Evolutionary conservation across 1,284 basidiomycete genomes (phyloP), one percentile per base, ranked within the genome.

Genomic region (Mrakiaceae sp.): DNA sequence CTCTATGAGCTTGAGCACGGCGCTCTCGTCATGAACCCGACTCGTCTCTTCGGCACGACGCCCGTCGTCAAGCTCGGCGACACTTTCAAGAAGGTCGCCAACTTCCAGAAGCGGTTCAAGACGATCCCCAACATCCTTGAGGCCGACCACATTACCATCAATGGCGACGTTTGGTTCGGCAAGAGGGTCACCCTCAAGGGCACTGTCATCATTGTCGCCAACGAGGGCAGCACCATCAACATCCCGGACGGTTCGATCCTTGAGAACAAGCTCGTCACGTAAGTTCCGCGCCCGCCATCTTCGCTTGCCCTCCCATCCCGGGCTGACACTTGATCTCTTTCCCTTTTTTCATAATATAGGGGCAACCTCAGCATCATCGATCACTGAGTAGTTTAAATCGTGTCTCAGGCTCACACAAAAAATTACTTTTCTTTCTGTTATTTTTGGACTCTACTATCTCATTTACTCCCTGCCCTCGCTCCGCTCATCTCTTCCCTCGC

Each of bases 61-160:
- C 95, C 96, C 40, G 95, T 98, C 65, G 91, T 99, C 81, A 98
- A 98, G 81, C 84, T 98, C 55, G 92, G 94, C 62, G 91, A 95
- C 75, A 70, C 74, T 63, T 78, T 81, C 73, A 80, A 82, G 75
- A 82, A 92, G 88, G 96, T 98, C 64, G 87, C 90, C 71, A 87
- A 93, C 76, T 98, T 97, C 84, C 91, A 97, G 81, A 94, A 93
- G 79, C 83, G 92, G 58, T 95, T 95, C 87, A 96, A 94, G 84
- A 90, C 87, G 77, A 95, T 98, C 71, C 94, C 95, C 60, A 87
- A 87, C 76, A 90, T 95, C 70, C 80, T 90, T 69, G 94, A 96
- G 77, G 82, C 97, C 65, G 95, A 98, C 78, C 94, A 98, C 78
- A 81, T 98, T 73, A 98, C 95, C 4, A 92, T 98, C 60, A 90